phyloP scores from a whole-genome alignment of 805 yeast genomes.

The Wickerhamomyces rabaulensis region DNA sequence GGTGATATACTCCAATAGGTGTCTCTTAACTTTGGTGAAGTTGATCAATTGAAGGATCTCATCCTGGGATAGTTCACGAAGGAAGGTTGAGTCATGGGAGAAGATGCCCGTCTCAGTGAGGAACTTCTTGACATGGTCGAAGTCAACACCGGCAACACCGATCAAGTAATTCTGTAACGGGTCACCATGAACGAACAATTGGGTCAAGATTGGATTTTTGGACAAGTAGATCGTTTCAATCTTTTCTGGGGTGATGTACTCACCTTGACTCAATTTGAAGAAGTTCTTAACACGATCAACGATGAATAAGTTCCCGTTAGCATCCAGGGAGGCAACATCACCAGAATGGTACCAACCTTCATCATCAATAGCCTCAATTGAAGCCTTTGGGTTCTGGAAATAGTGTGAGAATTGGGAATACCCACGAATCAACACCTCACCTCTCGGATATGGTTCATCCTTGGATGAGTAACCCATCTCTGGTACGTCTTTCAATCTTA shows the following conservation, averaged over 20 bases:
- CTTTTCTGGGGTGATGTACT: conserved; percentile 59
- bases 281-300: conserved; percentile 65
- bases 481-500: conserved; percentile 47
- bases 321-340: conserved; percentile 44
- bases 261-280: conserved; percentile 51
- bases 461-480: conserved; percentile 47
- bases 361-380: conserved; percentile 31
- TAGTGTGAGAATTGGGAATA: conserved; percentile 36
- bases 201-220: conserved; percentile 35
- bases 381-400: conserved; percentile 17
- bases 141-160: conserved; percentile 49
- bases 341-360: conserved; percentile 54
- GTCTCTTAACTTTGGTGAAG: conserved; percentile 1
- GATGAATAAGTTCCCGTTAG: conserved; percentile 44
- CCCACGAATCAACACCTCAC: conserved; percentile 52
- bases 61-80: conserved; percentile 1
- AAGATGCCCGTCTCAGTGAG: conserved; percentile 4
- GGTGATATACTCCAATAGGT: not conserved
- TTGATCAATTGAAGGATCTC: conserved; percentile 4
- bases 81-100: not conserved
- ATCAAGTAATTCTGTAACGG: conserved; percentile 43
- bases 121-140: conserved; percentile 16
- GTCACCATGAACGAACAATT: conserved; percentile 53
- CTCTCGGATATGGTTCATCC: conserved; percentile 36
- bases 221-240: conserved; percentile 53